Conservation (phyloP, 768 basidiomycete genomes). For the Termitomyces sp. region DNA sequence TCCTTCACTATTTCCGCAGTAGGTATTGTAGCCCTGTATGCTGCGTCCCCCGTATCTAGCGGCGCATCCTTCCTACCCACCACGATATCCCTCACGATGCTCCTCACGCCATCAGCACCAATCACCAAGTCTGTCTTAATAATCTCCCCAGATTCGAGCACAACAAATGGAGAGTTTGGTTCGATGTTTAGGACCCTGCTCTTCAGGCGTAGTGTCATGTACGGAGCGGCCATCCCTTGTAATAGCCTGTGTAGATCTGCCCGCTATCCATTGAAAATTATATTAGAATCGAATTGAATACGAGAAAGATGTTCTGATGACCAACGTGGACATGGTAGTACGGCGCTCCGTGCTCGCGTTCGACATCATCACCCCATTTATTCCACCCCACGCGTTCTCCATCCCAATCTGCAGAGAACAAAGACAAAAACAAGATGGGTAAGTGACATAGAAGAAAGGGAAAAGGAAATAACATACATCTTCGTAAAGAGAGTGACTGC, state of each 20-base stretch:
- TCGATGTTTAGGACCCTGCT: constrained; percentile 12
- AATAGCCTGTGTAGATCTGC: constrained; percentile 39
- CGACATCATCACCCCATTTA: constrained; percentile 19
- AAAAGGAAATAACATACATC: constrained; percentile 26
- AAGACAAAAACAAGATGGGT: not conserved
- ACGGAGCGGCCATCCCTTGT: constrained; percentile 25
- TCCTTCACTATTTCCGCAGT: constrained; percentile 39
- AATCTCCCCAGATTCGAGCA: constrained; percentile 36
- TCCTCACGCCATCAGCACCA: constrained; percentile 47
- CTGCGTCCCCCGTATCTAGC: constrained; percentile 56
- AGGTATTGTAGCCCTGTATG: constrained; percentile 51
- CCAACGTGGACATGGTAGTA: constrained; percentile 29
- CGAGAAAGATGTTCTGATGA: not conserved
- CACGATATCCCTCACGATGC: constrained; percentile 38
- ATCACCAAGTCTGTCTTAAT: constrained; percentile 38
- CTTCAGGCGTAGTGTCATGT: constrained; percentile 28
- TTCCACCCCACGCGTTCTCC: constrained; percentile 25
- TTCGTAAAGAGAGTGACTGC: constrained; percentile 29
- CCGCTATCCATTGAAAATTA: constrained; percentile 23
- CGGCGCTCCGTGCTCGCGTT: constrained; percentile 24
- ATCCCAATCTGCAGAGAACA: constrained; percentile 17
- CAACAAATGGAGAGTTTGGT: constrained; percentile 17
- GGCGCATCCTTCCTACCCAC: constrained; percentile 41
- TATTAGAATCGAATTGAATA: not conserved
- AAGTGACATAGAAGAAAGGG: not conserved